These are phyloP conservation scores for Conticribra guillardii DNA, from an alignment of 108 stramenopile species.

Conservation along the genomic window DNA sequence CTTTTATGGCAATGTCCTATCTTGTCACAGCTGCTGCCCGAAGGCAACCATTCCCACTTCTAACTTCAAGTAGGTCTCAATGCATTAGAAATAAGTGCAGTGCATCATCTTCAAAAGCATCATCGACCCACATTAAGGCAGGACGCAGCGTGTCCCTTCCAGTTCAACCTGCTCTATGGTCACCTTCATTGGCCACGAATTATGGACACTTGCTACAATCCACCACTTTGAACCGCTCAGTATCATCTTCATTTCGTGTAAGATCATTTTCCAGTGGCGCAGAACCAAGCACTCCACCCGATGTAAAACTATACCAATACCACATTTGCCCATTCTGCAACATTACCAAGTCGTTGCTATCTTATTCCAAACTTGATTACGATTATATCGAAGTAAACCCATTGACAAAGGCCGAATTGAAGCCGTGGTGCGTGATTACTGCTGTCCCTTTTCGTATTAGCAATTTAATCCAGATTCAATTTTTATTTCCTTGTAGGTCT, in stretches of 20 bases:
- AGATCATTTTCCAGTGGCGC: neutral
- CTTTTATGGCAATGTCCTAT: neutral
- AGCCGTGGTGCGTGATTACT: constrained; percentile 51
- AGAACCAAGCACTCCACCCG: constrained; percentile 12
- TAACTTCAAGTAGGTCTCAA: too few relatives aligned
- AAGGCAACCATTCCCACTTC: neutral
- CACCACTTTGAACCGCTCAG: neutral
- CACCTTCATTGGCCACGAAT: too few relatives aligned
- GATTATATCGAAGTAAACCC: constrained; percentile 90
- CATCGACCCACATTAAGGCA: neutral
- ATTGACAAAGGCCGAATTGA: constrained; percentile 86
- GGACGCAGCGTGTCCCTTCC: too few relatives aligned
- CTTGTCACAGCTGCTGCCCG: neutral
- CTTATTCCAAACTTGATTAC: constrained; percentile 64
- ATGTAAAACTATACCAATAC: constrained; percentile 84
- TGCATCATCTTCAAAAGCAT: neutral
- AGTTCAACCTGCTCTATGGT: too few relatives aligned
- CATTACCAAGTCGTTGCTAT: constrained; percentile 77
- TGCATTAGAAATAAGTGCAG: too few relatives aligned
- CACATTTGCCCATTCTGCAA: constrained; percentile 94
- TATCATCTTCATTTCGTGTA: too few relatives aligned
- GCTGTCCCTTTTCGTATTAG: too few relatives aligned
- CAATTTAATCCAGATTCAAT: too few relatives aligned
- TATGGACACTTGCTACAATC: neutral
- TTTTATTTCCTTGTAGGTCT: too few relatives aligned